Percentiles rank a stretch among this genome's conserved stretches.
These are phyloP conservation scores for Excoecaria cochinchinensis DNA, from an alignment of 345 rosid genomes.

Conservation along the genomic window DNA sequence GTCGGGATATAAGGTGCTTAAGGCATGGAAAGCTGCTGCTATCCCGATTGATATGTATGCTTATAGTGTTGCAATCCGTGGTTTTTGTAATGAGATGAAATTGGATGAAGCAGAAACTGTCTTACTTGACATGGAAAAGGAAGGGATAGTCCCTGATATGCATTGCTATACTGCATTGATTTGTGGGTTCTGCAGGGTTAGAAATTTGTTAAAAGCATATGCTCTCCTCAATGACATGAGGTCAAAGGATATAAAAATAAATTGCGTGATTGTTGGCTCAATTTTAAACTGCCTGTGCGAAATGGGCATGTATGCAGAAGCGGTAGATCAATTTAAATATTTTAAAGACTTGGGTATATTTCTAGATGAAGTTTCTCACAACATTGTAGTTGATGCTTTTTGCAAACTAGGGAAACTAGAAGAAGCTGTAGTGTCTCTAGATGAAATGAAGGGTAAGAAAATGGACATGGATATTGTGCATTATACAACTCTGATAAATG, in stretches of 20 bases:
- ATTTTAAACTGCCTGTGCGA: slow-evolving; percentile 58
- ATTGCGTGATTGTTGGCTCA: slow-evolving; percentile 50
- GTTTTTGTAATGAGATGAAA: slow-evolving; percentile 60
- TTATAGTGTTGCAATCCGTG: slow-evolving; percentile 46
- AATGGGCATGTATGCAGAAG: slow-evolving; percentile 40
- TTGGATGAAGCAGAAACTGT: slow-evolving; percentile 52
- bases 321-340: slow-evolving; percentile 36
- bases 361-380: slow-evolving; percentile 60
- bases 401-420: slow-evolving; percentile 64
- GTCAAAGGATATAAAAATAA: slow-evolving; percentile 48
- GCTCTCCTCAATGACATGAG: slow-evolving; percentile 43
- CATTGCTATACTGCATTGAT: slow-evolving; percentile 47
- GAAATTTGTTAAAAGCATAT: slow-evolving; percentile 48
- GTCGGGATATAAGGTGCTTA: slow-evolving; percentile 43
- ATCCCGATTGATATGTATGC: slow-evolving; percentile 41
- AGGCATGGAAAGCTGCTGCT: slow-evolving; percentile 19
- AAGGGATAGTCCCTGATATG: slow-evolving; percentile 46
- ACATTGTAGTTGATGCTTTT: slow-evolving; percentile 48
- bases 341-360: slow-evolving; percentile 39
- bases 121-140: slow-evolving; percentile 47
- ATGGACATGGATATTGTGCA: slow-evolving; percentile 53
- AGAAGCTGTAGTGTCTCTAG: slow-evolving; percentile 44
- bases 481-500: slow-evolving; percentile 73
- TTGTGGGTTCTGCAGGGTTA: slow-evolving; percentile 41
- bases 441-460: slow-evolving; percentile 53